Percentiles rank a stretch among this genome's conserved stretches.
Conservation (phyloP, 495 filamentous ascomycete species). For the Aspergillus bertholletiae region DNA sequence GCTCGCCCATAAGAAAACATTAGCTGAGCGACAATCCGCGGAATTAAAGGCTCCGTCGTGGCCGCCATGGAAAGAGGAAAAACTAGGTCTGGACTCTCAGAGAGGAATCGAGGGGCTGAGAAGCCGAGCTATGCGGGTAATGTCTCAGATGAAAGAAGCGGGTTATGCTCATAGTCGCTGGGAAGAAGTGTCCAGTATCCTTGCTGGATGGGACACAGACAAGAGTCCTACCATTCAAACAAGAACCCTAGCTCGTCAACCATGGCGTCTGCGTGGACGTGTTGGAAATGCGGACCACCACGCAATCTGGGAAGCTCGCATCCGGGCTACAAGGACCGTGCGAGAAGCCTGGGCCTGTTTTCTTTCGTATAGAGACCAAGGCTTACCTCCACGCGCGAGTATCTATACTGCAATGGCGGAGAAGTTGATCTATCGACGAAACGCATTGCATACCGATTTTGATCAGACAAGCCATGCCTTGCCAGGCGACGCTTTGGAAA, state of each 20-base stretch:
- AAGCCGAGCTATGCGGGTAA: constrained; percentile 55
- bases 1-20: constrained; percentile 61
- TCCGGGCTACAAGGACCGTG: constrained; percentile 62
- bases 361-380: constrained; percentile 46
- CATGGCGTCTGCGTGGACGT: constrained; percentile 16
- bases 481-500: constrained; percentile 60
- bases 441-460: constrained; percentile 19
- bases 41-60: constrained; percentile 58
- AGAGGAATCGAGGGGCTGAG: constrained; percentile 52
- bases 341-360: constrained; percentile 74
- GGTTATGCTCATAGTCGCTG: constrained; percentile 54
- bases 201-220: constrained; percentile 68
- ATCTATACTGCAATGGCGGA: constrained; percentile 60
- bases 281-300: constrained; percentile 14
- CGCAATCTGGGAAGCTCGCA: constrained; percentile 56
- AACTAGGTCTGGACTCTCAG: constrained; percentile 52
- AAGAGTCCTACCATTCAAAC: constrained; percentile 67
- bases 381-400: constrained; percentile 24
- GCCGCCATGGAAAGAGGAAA: constrained; percentile 70
- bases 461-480: constrained; percentile 30
- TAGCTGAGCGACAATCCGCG: constrained; percentile 54
- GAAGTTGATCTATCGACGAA: constrained; percentile 49
- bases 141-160: constrained; percentile 59
- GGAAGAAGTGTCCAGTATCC: constrained; percentile 55
- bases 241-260: constrained; percentile 32